phyloP scores from a whole-genome alignment of 352 stramenopile species.

The Globisporangium barbulae region DNA sequence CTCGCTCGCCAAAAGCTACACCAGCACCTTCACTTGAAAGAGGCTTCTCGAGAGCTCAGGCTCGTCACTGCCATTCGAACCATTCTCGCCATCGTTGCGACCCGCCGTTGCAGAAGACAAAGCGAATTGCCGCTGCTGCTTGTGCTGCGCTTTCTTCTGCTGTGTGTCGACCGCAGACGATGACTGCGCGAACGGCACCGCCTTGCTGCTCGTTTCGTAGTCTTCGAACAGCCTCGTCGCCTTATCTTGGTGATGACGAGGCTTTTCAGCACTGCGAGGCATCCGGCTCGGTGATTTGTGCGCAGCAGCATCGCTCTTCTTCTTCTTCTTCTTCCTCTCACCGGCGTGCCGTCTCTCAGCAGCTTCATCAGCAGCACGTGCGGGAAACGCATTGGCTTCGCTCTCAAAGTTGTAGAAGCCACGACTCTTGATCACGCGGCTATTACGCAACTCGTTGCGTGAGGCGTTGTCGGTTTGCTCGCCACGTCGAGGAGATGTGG shows the following conservation, averaged over 20 bases:
- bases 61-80: slow-evolving; percentile 17
- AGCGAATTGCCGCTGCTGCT: slow-evolving; percentile 11
- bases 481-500: slow-evolving; percentile 30
- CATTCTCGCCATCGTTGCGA: not conserved
- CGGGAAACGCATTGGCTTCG: slow-evolving; percentile 13
- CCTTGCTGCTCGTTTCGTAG: slow-evolving; percentile 2
- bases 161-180: not conserved
- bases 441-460: slow-evolving; percentile 32
- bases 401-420: slow-evolving; percentile 69
- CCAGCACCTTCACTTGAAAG: slow-evolving; percentile 69
- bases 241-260: not conserved
- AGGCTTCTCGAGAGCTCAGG: slow-evolving; percentile 28
- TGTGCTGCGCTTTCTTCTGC: slow-evolving; percentile 10
- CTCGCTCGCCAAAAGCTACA: slow-evolving; percentile 21
- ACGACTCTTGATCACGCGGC: slow-evolving; percentile 72
- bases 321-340: slow-evolving; percentile 5
- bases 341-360: not conserved
- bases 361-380: not conserved
- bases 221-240: not conserved
- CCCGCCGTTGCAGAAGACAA: not conserved
- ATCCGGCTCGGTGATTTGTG: slow-evolving; percentile 3
- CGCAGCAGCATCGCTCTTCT: not conserved
- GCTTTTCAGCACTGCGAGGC: slow-evolving; percentile 1
- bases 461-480: not conserved
- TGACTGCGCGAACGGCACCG: not conserved